Evolutionary conservation across 192 early-diverging fungal genomes (phyloP), one percentile per base, ranked within the genome.

Genomic region (Allomyces arbusculus): DNA sequence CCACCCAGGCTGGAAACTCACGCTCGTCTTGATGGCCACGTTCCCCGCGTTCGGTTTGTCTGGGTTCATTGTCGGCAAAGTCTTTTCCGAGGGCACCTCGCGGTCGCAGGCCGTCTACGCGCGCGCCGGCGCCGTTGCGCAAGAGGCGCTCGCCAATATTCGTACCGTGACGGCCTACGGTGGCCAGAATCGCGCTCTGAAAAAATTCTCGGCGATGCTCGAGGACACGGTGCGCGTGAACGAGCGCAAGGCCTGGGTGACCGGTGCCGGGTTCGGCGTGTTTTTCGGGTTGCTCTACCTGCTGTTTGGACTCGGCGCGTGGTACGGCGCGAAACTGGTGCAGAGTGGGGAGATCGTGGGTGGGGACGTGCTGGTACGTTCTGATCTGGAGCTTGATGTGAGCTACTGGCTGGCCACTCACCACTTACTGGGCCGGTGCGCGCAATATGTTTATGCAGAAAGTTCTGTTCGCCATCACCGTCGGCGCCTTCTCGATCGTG

Each of bases 101-200:
- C 71, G 76, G 43, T 79, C 80, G 1, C 81, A 85, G 69, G 76
- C 80, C 70, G 76, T 85, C 14, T 94, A 93, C 70, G 91, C 88
- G 20, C 78, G 74, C 24, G 92, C 92, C 8, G 91, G 91, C 62
- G 84, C 83, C 22, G 79, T 95, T 43, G 94, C 90, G 1, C 84
- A 90, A 69, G 88, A 97, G 70, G 90, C 85, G 0, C 73, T 97
- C 43, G 73, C 85, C 28, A 79, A 83, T 22, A 89, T 95, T 62
- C 82, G 89, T 55, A 97, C 92, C n/a, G 88, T 97, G n/a, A 82
- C 79, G 62, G 81, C 92, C 10, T 95, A 95, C 73, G 83, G 83
- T 68, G 84, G 82, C 4, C 82, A 93, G 74, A 71, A 82, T 25
- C 84, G 87, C 62, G 89, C 89, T 64, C 45, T 76, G 24, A 67